Base-by-base conservation (phyloP, 768 basidiomycete species). In the Paxillus involutus region DNA sequence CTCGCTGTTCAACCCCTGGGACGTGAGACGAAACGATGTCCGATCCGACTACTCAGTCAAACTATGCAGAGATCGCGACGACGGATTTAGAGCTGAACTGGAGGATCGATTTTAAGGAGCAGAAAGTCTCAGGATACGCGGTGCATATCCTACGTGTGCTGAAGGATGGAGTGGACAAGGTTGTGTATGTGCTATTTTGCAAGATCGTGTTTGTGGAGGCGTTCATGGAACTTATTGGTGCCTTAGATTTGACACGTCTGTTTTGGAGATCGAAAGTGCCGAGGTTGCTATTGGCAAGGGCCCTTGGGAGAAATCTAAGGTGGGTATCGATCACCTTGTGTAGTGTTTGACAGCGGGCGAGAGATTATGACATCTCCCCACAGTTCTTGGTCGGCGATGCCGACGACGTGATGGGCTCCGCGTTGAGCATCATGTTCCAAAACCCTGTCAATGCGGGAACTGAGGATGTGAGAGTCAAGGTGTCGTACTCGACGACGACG, bases 21-120 rank as follows among this genome's bases (percentile, higher is more conserved):
- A 19, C 30, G 35, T 10, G 29, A 17, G 30, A 32, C 44, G n/a
- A n/a, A 2, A 21, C 33, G 19, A 55, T 58, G 53, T 52, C 67
- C 24, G 88, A 91, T 64, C 86, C 85, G 17, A 84, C 90, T 0
- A 87, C 88, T 0, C 88, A 93, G 63, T 81, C 91, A 21, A 97
- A 97, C 73, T 92, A 90, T 69, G 68, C 73, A 5, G 73, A 86
- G 44, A 78, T 94, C 59, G 69, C 75, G 3, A 85, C 89, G 1
- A 77, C 81, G 36, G 83, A 91, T 65, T 72, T 94, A 14, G 71
- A 80, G 19, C 82, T 97, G 47, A 79, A 89, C 59, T 96, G 93
- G 94, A 72, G 62, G 0, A 72, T 97, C 58, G 85, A 97, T 71
- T 97, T 93, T 66, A 61, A 75, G 0, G 65, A 75, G 3, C 70